Base-by-base conservation (phyloP, 2,329 filamentous ascomycete genomes). In the Fusarium solani-melongenae region DNA sequence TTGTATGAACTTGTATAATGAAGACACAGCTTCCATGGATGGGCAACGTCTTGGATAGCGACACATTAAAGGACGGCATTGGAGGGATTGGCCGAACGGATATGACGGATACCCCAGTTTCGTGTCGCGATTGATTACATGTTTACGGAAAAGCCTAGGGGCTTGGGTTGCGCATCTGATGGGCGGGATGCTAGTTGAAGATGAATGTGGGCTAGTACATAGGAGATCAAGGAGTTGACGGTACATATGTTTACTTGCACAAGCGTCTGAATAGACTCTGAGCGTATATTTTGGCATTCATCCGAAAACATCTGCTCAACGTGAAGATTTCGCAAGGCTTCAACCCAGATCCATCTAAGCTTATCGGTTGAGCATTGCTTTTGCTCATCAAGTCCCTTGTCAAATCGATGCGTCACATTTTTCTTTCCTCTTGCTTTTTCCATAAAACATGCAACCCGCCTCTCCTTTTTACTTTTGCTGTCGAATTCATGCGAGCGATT, bases 31-130 rank as follows among this genome's bases (percentile, higher is more conserved):
- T 64, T 63, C 61, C 38, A 55, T 17, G 57, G 33, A 46, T 41
- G 64, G 64, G 27, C 31, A 49, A 20, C 44, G 67, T 56, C 55
- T 65, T 51, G 63, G 58, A 58, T 46, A 62, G 24, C 41, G 33
- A 38, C 57, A 53, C 17, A 53, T 53, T 53, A 31, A 53, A 53
- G 49, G 29, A 53, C 49, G 17, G 27, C 27, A 53, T 20, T n/a
- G 49, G n/a, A 31, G 49, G 49, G 49, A 53, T 31, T 31, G 27
- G 6, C 49, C 17, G 49, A 12, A 62, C 38, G 58, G 57, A 56
- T 44, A 62, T 49, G 53, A 71, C 46, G 72, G 67, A 74, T 74
- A 74, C 72, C 72, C 71, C 58, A 61, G 46, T 49, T 61, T 70
- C 68, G 60, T 61, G 57, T 44, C n/a, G 60, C 22, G 46, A 36